Base-by-base conservation (phyloP, 2,329 filamentous ascomycete species). In the Eutypella sp. region DNA sequence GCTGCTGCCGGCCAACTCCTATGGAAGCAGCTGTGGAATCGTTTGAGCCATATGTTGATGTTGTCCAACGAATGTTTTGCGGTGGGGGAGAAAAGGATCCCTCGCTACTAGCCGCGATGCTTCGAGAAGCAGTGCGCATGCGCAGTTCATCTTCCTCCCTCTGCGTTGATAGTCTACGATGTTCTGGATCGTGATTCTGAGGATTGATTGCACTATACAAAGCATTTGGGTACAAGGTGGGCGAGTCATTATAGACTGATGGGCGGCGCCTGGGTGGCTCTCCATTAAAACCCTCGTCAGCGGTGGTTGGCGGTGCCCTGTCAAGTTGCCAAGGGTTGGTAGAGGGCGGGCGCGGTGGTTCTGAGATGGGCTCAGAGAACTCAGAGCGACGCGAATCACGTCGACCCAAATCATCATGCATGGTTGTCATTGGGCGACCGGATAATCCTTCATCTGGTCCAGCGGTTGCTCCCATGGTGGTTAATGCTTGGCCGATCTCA, bases 291-390 rank as follows among this genome's bases (percentile, higher is more conserved):
- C 52, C 45, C 33, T 50, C 47, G 37, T 45, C 46, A 33, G 49
- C 54, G 45, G 45, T 54, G 31, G 45, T 40, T 34, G 53, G 58
- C 36, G 54, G 59, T 54, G 44, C 46, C 48, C 43, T 61, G 58
- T 56, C 57, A 29, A 66, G 54, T 47, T 73, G 66, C 72, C 71
- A 75, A 6, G 71, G 71, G 43, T 73, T 68, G 10, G 61, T 48
- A 6, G 67, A 69, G 9, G 71, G 69, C 3, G 68, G 70, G 36
- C 55, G 57, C 31, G 59, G 64, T 19, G 54, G 54, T 40, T 59
- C 58, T 20, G 58, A 58, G 31, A 56, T 54, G 19, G 49, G 47
- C 24, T 58, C 53, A 41, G 53, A 56, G 19, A 52, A 46, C 23
- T 44, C 47, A 13, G 58, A 61, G 47, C 46, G 57, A 38, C 50